Base-by-base conservation (phyloP, 495 filamentous ascomycete genomes). In the Penicillium cataractarum region DNA sequence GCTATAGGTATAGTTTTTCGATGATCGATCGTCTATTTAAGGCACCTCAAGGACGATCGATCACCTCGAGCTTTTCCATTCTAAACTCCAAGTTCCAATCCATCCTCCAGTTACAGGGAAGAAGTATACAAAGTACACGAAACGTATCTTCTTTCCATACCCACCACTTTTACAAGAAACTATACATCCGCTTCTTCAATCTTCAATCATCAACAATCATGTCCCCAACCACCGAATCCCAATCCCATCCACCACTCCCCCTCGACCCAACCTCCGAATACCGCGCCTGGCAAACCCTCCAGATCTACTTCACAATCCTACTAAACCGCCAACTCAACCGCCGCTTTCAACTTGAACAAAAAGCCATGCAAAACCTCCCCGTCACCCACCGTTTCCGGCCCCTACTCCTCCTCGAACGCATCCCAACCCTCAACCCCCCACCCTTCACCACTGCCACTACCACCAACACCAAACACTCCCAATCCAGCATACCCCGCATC, bases 261-360 rank as follows among this genome's bases (percentile, higher is more conserved):
- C 62, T 72, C 7, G 68, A 73, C 61, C 58, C 68, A 13, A 54
- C 62, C 52, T 71, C 70, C 49, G 59, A 67, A 67, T 73, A 52
- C 55, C 68, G 70, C 57, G 70, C 61, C 63, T 71, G 54, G 44
- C 68, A 73, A 67, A 51, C 65, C 32, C 51, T 73, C 32, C 39
- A 57, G 10, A 37, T 69, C 55, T 62, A 63, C 50, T 71, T 71
- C 68, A 67, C 70, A 0, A 27, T 64, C 40, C 65, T 61, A n/a
- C 53, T 73, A 21, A 73, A 73, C 63, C 68, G 64, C 46, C 70
- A 73, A 65, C 37, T 73, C 46, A 59, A 40, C 2, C 70, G 70
- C 3, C 68, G 70, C 57, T 73, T 63, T 57, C 56, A 60, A 32
- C 70, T 73, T 31, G 70, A 73, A 55, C 61, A 67, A 27, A 22